phyloP scores from a whole-genome alignment of 495 filamentous ascomycete species.

The Aspergillus affinis region DNA sequence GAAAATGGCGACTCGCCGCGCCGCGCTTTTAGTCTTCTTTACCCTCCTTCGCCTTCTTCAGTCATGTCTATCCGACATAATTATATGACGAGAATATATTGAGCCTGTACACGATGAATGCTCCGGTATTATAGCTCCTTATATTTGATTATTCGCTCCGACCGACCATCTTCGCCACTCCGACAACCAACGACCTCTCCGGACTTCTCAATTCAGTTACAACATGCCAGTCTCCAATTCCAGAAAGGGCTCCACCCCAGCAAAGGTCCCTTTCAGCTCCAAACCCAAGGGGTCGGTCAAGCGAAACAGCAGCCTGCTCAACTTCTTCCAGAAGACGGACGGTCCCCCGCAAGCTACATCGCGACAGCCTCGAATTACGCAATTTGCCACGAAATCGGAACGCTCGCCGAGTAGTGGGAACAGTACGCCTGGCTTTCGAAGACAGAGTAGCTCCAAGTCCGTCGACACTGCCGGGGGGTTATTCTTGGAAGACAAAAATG shows the following conservation, averaged over 20 bases:
- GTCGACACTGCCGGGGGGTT: conserved; percentile 34
- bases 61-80: neutral
- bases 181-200: neutral
- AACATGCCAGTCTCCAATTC: conserved; percentile 13
- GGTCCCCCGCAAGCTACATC: conserved; percentile 35
- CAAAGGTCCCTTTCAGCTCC: conserved; percentile 2
- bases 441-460: conserved; percentile 8
- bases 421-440: conserved; percentile 21
- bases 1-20: conserved; percentile 21
- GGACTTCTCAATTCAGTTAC: neutral
- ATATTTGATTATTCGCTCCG: neutral
- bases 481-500: conserved; percentile 45
- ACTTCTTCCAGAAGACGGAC: conserved; percentile 77
- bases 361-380: conserved; percentile 40
- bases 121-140: neutral
- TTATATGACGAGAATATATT: neutral
- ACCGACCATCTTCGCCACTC: neutral
- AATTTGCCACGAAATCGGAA: conserved; percentile 35
- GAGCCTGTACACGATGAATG: neutral
- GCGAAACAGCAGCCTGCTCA: conserved; percentile 73
- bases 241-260: conserved; percentile 32
- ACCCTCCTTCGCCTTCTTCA: neutral
- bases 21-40: conserved; percentile 16
- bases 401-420: conserved; percentile 16
- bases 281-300: conserved; percentile 32